Evolutionary conservation across 768 basidiomycete genomes (phyloP).

Genomic region (Agaricus subrufescens): DNA sequence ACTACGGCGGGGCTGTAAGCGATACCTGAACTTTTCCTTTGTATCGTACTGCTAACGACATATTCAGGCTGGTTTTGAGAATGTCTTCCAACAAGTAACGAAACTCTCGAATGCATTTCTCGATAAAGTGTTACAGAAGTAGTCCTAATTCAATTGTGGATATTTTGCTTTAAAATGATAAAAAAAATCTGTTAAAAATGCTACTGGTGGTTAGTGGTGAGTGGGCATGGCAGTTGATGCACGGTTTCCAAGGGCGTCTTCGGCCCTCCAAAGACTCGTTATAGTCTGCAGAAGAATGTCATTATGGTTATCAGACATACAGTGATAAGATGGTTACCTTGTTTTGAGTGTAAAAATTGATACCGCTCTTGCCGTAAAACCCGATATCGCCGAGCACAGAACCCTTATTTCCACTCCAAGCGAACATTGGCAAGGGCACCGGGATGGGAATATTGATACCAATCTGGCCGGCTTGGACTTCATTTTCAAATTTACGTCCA

Average conservation of each 20-base stretch:
- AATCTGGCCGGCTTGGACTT: constrained; percentile 88
- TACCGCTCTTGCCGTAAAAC: constrained; percentile 83
- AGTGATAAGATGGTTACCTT: constrained; percentile 45
- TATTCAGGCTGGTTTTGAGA: constrained; percentile 64
- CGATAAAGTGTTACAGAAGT: constrained; percentile 45
- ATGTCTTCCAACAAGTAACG: constrained; percentile 73
- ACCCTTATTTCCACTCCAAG: constrained; percentile 92
- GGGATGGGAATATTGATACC: constrained; percentile 93
- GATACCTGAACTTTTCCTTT: background rate
- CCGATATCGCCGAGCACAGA: constrained; percentile 75
- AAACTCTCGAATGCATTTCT: constrained; percentile 74
- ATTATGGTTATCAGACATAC: background rate
- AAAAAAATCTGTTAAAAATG: background rate
- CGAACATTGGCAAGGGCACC: constrained; percentile 91
- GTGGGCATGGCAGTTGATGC: constrained; percentile 90
- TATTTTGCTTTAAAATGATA: background rate
- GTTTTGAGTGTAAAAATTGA: constrained; percentile 95
- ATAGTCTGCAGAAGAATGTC: constrained; percentile 55
- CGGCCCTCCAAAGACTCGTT: constrained; percentile 89
- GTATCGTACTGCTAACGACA: background rate
- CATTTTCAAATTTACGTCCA: constrained; percentile 86
- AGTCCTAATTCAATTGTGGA: background rate
- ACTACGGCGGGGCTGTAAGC: constrained; percentile 67
- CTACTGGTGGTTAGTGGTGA: constrained; percentile 40
- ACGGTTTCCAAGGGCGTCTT: constrained; percentile 73